Base-by-base conservation (phyloP, 495 filamentous ascomycete species). In the Pyrenopolyporus hunteri region DNA sequence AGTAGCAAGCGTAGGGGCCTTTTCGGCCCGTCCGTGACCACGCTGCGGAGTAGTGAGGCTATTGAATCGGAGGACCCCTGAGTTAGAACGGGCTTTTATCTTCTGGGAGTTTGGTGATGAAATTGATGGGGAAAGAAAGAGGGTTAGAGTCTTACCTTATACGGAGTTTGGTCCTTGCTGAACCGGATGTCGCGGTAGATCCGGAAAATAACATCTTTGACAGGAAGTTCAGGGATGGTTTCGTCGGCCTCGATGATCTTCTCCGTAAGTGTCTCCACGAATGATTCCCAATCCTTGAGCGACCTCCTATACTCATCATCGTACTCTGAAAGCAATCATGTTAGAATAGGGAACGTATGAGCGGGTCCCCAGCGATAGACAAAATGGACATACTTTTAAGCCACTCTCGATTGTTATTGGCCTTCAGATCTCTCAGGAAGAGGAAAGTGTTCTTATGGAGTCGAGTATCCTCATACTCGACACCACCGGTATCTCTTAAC, bases 21-120 rank as follows among this genome's bases (percentile, higher is more conserved):
- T 95, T 94, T 42, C 88, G 81, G 16, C 92, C 91, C 1, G 91
- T 95, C 10, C 90, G 84, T 40, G 88, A 93, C 84, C 89, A 96
- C 39, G 89, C 90, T 26, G 89, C 91, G 4, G 88, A 89, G 75
- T 89, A 93, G 74, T 91, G 85, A 28, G 89, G 83, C 84, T 88
- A 9, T 36, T 26, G 14, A 66, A n/a, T 1, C 33, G 25, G n/a
- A 45, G 28, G 22, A 9, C 16, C 4, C 43, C 14, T 3, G 1
- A n/a, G n/a, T 29, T 2, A 46, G 26, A 11, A 17, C 13, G 16
- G 3, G 14, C 2, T 16, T n/a, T 6, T 14, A 14, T 28, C 14
- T 16, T 8, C 1, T 8, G 25, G 6, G 6, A n/a, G n/a, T n/a
- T n/a, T n/a, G n/a, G n/a, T n/a, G n/a, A n/a, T n/a, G n/a, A n/a